Evolutionary conservation across 2,329 filamentous ascomycete genomes (phyloP), one percentile per base, ranked within the genome.

Genomic region (Fusarium xyrophilum): DNA sequence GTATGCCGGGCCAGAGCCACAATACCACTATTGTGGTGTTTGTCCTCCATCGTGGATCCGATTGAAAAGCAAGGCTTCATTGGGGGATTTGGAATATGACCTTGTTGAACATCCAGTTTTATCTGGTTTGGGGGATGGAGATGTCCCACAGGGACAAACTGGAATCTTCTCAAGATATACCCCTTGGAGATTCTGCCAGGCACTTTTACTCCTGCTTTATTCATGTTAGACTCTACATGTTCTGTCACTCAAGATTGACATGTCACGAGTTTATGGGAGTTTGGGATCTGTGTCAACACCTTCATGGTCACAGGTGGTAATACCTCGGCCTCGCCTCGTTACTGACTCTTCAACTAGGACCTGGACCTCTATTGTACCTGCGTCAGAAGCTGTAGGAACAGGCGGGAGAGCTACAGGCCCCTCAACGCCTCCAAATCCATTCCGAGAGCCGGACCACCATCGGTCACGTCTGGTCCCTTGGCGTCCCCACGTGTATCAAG

Each of bases 381-480:
- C 30, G 64, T 50, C 39, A n/a, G 44, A 51, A 48, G 28, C 53
- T 63, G 53, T 53, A 69, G 66, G 57, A 53, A 63, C 66, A 57
- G 30, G 21, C 50, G 61, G 56, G 42, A 52, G 44, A 21, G 56
- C 51, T 69, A 54, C 62, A 69, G 42, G 48, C 43, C 50, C 36
- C 47, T 25, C 28, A 23, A 36, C 44, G 38, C 48, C 50, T 55
- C 33, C 39, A 35, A 40, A 56, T 35, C 53, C 54, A 61, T 57
- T 42, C 39, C 30, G 32, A 48, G 56, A 56, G 46, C 54, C 63
- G 58, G 58, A 67, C 35, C 48, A 14, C 47, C 39, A 55, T 70
- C 67, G 63, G 67, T 32, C 33, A 33, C 46, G 47, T 50, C 67
- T 69, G 58, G 67, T 42, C 67, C 67, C 57, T 67, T 54, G 47